These are phyloP conservation scores for Pisolithus tinctorius DNA, from an alignment of 768 basidiomycete genomes.

Conservation along the genomic window DNA sequence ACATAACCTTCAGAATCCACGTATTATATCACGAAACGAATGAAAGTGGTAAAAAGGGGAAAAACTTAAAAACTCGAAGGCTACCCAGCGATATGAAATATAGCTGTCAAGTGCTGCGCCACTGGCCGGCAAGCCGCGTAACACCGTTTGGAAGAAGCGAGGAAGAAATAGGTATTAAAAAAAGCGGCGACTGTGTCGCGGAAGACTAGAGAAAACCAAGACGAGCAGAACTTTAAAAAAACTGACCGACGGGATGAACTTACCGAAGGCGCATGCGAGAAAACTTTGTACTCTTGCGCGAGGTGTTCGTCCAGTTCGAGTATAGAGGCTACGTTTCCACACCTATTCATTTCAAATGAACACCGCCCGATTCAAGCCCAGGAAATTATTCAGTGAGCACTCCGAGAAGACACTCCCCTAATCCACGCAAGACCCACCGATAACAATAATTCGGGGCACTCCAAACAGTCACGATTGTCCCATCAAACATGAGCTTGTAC, in stretches of 20 bases:
- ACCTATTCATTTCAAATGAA: constrained; percentile 39
- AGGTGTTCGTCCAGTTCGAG: constrained; percentile 91
- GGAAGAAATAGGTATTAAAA: neutral
- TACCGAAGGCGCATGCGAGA: constrained; percentile 83
- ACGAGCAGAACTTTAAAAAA: neutral
- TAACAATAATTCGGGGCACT: constrained; percentile 98
- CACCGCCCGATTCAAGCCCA: too few relatives aligned
- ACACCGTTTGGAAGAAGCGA: constrained; percentile 3
- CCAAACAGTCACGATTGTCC: constrained; percentile 95
- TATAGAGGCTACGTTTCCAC: constrained; percentile 94
- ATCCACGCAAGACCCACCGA: constrained; percentile 47
- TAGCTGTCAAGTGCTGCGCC: neutral
- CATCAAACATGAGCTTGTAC: constrained; percentile 95
- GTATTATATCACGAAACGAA: neutral
- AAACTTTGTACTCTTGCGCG: constrained; percentile 93
- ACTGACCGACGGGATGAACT: constrained; percentile 20
- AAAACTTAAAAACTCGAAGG: too few relatives aligned
- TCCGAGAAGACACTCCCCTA: neutral
- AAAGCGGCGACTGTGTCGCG: neutral
- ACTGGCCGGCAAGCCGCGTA: constrained; percentile 2
- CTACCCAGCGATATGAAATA: neutral
- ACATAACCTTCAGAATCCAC: constrained; percentile 4
- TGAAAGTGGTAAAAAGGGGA: neutral
- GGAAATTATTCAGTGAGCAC: too few relatives aligned
- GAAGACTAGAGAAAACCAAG: too few relatives aligned